Evolutionary conservation across 306 rosid genomes (phyloP), one percentile per base, ranked within the genome.

Genomic region (Lathyrus sativus): DNA sequence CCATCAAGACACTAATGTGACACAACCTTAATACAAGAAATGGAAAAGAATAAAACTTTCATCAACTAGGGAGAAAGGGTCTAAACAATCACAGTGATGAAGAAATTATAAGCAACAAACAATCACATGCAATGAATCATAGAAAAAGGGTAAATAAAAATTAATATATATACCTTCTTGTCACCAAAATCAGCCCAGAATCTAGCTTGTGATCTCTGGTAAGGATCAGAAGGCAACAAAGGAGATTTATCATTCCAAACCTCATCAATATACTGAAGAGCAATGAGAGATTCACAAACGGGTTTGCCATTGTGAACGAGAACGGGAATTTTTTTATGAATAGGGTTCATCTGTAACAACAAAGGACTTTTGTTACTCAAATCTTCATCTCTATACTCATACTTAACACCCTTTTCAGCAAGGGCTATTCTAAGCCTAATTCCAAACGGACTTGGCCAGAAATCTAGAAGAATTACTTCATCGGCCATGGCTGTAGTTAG

Each of bases 161-260:
- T 43, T 4, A 4, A 44, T 44, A 12, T 1, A 14, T 14, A 46
- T 46, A 46, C 56, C 56, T 49, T 15, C 6, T 49, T 49, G 4
- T 49, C 56, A 49, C 19, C 7, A 51, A 9, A 51, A 1, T 18
- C 29, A 19, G 57, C 57, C 57, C 57, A 51, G 7, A 51, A 51
- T 19, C 12, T 18, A 51, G 57, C 57, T 19, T 51, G 57, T 51
- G 57, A 19, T 51, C n/a, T 51, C 57, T 51, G 13, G 4, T 51
- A 51, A 9, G 31, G 57, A 51, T 51, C 57, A 51, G 57, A 51
- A 51, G 57, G 31, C 57, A 51, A 9, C 29, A 18, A 10, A 18
- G 29, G 57, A 51, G 57, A 51, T 19, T 19, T 51, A 19, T 19
- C 29, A 51, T 51, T 51, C 57, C 57, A 51, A 51, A 19, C 29